A percentile compares a stretch with the other conserved stretches of the same genome.
Evolutionary conservation across 257 asterid genomes (phyloP).

Genomic region (Forsythia viridissima): DNA sequence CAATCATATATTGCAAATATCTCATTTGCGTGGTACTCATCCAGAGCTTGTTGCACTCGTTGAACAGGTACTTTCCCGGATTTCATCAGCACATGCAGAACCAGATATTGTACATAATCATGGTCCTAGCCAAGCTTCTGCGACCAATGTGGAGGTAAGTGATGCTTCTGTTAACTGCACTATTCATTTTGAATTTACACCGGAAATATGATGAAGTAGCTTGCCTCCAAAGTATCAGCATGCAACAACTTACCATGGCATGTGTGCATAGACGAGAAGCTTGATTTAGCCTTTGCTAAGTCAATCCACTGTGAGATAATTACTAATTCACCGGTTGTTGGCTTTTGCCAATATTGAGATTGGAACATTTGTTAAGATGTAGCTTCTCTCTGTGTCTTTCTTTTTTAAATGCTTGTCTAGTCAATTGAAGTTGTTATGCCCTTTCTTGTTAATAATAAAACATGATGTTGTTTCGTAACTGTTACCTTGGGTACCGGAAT

Average conservation of each 20-base stretch:
- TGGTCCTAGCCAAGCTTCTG: conserved; percentile 50
- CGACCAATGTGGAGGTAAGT: conserved; percentile 60
- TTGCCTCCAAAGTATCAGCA: conserved; percentile 6
- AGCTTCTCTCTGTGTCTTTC: conserved; percentile 9
- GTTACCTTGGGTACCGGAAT: not conserved
- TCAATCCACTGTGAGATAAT: conserved; percentile 13
- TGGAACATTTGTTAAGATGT: not conserved
- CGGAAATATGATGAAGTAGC: not conserved
- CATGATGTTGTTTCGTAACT: not conserved
- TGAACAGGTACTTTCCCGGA: conserved; percentile 70
- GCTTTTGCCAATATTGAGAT: not conserved
- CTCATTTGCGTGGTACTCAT: conserved; percentile 82
- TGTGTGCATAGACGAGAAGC: not conserved
- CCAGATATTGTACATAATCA: conserved; percentile 55
- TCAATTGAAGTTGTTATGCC: not conserved
- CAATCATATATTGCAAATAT: conserved; percentile 91
- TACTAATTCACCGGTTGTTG: not conserved
- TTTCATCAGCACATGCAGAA: conserved; percentile 71
- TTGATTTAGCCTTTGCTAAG: not conserved
- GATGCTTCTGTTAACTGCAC: conserved; percentile 6
- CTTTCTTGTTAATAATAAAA: conserved; percentile 4
- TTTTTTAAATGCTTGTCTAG: not conserved
- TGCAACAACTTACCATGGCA: not conserved
- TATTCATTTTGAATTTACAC: conserved; percentile 11
- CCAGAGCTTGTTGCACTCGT: conserved; percentile 66